phyloP scores from a whole-genome alignment of 345 rosid species.

The Turritis glabra region DNA sequence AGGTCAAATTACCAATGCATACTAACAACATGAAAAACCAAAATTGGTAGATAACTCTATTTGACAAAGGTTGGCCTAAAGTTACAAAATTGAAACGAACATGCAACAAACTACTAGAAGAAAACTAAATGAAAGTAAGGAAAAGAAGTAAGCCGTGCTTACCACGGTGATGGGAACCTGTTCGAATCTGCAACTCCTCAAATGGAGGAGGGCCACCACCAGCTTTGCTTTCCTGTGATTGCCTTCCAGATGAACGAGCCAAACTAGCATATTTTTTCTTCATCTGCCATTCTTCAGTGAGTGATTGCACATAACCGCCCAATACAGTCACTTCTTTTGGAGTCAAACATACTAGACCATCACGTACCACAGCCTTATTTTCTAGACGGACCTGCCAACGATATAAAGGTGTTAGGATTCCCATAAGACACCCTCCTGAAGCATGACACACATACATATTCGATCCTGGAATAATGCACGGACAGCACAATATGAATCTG shows the following conservation, averaged over 20 bases:
- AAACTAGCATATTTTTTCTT: constrained; percentile 63
- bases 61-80: neutral
- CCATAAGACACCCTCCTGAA: constrained; percentile 7
- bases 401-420: neutral
- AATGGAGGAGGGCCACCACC: constrained; percentile 83
- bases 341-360: constrained; percentile 71
- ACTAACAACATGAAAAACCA: neutral
- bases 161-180: constrained; percentile 40
- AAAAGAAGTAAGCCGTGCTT: neutral
- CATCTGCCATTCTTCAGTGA: constrained; percentile 91
- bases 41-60: neutral
- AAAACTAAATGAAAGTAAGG: neutral
- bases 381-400: constrained; percentile 72
- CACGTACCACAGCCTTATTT: constrained; percentile 61
- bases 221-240: constrained; percentile 49
- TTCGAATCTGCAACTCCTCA: constrained; percentile 72
- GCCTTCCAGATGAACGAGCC: constrained; percentile 56
- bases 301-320: constrained; percentile 83
- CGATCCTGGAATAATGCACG: neutral
- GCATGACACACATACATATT: neutral
- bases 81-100: neutral
- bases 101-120: neutral
- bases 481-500: neutral
- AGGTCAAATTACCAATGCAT: neutral
- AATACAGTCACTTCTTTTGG: constrained; percentile 59